A percentile compares a stretch with the other conserved stretches of the same genome.
phyloP scores from a whole-genome alignment of 2,329 filamentous ascomycete species.

The Penicillium vulpinum region DNA sequence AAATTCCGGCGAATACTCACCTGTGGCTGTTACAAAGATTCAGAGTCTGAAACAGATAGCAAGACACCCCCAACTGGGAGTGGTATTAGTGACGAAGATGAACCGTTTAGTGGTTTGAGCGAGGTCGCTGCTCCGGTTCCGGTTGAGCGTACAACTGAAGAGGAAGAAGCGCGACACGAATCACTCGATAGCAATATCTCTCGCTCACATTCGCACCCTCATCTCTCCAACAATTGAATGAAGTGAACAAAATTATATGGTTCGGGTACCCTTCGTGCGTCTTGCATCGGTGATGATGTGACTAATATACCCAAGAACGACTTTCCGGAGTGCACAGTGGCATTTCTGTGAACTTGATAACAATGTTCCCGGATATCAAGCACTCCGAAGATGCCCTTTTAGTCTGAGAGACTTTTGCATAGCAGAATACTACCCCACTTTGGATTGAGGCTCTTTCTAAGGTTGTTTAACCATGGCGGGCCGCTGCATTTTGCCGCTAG shows the following conservation, averaged over 20 bases:
- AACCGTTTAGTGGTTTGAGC: not conserved
- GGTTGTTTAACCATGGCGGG: too few relatives aligned
- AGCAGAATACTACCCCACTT: not conserved
- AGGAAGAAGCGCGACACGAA: not conserved
- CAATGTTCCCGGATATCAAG: not conserved
- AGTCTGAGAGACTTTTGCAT: too few relatives aligned
- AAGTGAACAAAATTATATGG: not conserved
- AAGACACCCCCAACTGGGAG: not conserved
- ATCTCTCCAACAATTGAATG: slow-evolving; percentile 6
- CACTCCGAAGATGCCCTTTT: not conserved
- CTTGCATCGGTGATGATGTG: fast-evolving
- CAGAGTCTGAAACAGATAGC: not conserved
- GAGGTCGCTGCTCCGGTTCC: slow-evolving; percentile 2
- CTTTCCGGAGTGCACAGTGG: not conserved
- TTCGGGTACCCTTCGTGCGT: too few relatives aligned
- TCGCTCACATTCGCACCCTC: not conserved
- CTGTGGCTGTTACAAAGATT: not conserved
- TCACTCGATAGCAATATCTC: slow-evolving; percentile 1
- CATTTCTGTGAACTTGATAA: too few relatives aligned
- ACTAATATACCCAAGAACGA: not conserved
- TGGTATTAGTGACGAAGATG: too few relatives aligned
- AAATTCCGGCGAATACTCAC: not conserved
- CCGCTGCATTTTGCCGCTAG: not conserved
- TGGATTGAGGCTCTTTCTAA: not conserved
- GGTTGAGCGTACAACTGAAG: not conserved